Evolutionary conservation across 2,329 filamentous ascomycete genomes (phyloP).

Genomic region (Emmonsia crescens): DNA sequence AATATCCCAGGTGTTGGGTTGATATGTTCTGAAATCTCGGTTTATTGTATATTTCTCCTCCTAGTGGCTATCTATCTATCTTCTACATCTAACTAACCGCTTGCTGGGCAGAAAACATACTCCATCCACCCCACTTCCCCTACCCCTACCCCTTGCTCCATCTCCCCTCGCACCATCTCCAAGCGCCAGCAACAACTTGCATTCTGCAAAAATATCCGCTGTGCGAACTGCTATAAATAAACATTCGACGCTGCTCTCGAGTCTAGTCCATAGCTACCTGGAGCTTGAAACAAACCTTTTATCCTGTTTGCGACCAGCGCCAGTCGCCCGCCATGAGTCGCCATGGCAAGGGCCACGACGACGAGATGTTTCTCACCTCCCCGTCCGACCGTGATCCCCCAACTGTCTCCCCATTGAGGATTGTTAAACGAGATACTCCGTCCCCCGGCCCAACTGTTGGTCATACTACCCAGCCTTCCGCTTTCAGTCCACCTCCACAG

Average conservation of each 20-base stretch:
- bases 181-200: not conserved
- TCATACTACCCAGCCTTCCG: conserved; percentile 42
- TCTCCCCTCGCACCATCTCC: not conserved
- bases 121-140: not conserved
- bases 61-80: not conserved
- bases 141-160: not conserved
- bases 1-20: not conserved
- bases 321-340: conserved; percentile 31
- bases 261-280: not conserved
- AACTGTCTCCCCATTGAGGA: conserved; percentile 71
- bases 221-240: conserved; percentile 2
- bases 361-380: conserved; percentile 67
- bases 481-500: conserved; percentile 50
- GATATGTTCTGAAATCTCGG: not conserved
- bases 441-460: conserved; percentile 36
- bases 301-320: conserved; percentile 1
- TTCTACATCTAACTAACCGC: not conserved
- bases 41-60: not conserved
- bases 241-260: not conserved
- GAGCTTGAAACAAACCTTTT: conserved; percentile 1
- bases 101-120: not conserved
- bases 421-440: conserved; percentile 66
- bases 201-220: not conserved
- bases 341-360: conserved; percentile 53
- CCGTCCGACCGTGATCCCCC: conserved; percentile 53